phyloP scores from a whole-genome alignment of 495 filamentous ascomycete species.

The Evansstolkia leycettana region DNA sequence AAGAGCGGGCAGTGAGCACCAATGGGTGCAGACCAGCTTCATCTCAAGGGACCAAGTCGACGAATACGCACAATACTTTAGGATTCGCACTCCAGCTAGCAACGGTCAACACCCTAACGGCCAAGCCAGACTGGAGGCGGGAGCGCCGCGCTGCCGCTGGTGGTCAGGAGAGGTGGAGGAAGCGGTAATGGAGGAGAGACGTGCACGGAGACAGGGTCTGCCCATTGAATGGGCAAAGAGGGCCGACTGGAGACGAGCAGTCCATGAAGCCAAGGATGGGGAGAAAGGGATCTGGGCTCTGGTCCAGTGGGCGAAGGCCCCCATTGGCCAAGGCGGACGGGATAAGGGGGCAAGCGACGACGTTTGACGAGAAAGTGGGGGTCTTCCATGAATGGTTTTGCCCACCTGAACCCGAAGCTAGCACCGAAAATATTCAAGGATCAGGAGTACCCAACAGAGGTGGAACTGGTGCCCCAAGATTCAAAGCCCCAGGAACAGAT shows the following conservation, averaged over 20 bases:
- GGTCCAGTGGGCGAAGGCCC: conserved; percentile 1
- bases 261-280: neutral
- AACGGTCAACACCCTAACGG: too few species aligned
- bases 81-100: too few species aligned
- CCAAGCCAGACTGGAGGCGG: neutral
- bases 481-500: neutral
- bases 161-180: neutral
- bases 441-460: neutral
- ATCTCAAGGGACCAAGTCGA: too few species aligned
- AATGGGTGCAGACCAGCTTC: too few species aligned
- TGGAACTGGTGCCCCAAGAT: neutral
- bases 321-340: neutral
- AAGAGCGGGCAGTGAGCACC: too few species aligned
- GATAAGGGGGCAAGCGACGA: neutral
- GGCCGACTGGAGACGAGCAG: neutral
- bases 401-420: neutral
- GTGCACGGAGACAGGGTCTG: neutral
- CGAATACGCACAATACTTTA: too few species aligned
- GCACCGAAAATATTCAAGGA: neutral
- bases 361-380: neutral
- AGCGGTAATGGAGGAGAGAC: neutral
- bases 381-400: neutral
- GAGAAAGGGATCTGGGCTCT: neutral
- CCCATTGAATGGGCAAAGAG: neutral
- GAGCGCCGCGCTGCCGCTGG: neutral